Base-by-base conservation (phyloP, 306 rosid genomes). In the Pachyrhizus erosus region DNA sequence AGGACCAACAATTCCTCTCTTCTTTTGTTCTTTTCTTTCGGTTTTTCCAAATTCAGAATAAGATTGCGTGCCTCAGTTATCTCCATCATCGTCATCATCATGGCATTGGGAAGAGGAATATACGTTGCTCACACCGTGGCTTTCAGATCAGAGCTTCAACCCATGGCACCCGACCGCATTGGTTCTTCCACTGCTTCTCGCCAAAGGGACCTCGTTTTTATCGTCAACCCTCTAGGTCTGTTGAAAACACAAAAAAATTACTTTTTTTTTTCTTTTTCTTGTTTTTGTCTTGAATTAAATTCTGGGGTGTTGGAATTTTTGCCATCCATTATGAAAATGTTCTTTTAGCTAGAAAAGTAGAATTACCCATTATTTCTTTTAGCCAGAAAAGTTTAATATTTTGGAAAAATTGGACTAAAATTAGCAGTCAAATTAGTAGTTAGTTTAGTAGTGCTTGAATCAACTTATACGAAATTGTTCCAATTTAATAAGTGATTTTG, bases 221-320 rank as follows among this genome's bases (percentile, higher is more conserved):
- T 96, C 87, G 99, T 96, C 85, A 96, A 96, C 76, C 97, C 99
- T 57, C 91, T 62, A 84, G 94, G 98, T 91, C 0, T 66, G 70
- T 2, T 33, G 3, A 5, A 64, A 64, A 33, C 17, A 18, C 0
- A 40, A 14, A 37, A 40, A 68, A 1, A 20, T 68, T 5, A 11
- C 15, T 21, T 40, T 42, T 74, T 39, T 13, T 48, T n/a, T 21
- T 40, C 23, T 74, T 39, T 13, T 48, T n/a, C 2, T 79, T 33
- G 21, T 70, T 77, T 7, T 60, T 80, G 3, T 76, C 71, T 61
- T 83, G 14, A 24, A 66, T 65, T 79, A 26, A 77, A 40, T 54
- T 45, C 57, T 69, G 73, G 87, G 70, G 72, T 68, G 40, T 68
- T 68, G 62, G 60, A 84, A 80, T 79, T 64, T 1, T 27, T 40